Evolutionary conservation across 2,329 filamentous ascomycete genomes (phyloP).

Genomic region (Ophiosphaerella narmari): DNA sequence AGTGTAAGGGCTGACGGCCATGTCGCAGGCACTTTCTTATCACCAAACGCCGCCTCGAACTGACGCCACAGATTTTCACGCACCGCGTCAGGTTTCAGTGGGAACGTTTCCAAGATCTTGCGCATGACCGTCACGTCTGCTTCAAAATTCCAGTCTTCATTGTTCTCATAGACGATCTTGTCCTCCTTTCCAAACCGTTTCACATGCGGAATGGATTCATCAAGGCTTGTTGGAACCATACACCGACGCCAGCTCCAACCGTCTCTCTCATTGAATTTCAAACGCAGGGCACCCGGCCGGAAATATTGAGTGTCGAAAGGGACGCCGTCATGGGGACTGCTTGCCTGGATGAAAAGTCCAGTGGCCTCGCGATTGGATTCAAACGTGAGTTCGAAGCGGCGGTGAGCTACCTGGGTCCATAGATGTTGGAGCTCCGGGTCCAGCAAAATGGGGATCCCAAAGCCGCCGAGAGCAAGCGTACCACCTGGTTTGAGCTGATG

Average conservation of each 20-base stretch:
- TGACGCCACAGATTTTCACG: slow-evolving; percentile 5
- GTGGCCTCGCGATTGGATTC: neutral
- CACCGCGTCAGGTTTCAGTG: slow-evolving; percentile 3
- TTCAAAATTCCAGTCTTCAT: slow-evolving; percentile 2
- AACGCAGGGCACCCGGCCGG: slow-evolving; percentile 3
- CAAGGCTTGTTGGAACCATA: slow-evolving; percentile 4
- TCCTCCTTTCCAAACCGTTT: slow-evolving; percentile 4
- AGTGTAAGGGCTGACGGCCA: slow-evolving; percentile 1
- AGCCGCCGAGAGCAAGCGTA: slow-evolving; percentile 6
- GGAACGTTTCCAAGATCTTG: slow-evolving; percentile 5
- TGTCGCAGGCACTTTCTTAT: slow-evolving; percentile 1
- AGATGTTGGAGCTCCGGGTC: slow-evolving; percentile 2
- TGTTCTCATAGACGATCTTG: slow-evolving; percentile 2
- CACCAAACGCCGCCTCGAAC: slow-evolving; percentile 3
- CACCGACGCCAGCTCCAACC: slow-evolving; percentile 4
- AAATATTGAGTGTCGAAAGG: slow-evolving; percentile 4
- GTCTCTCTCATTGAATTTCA: slow-evolving; percentile 4
- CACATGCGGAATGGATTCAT: slow-evolving; percentile 2
- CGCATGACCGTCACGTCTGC: slow-evolving; percentile 4
- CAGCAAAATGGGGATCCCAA: slow-evolving; percentile 2
- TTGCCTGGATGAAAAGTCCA: slow-evolving; percentile 2
- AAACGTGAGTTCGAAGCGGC: neutral
- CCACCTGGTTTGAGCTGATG: slow-evolving; percentile 5
- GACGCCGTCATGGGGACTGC: slow-evolving; percentile 4
- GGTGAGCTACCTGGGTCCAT: neutral